Conservation (phyloP, 345 rosid species). For the Brassica carinata region DNA sequence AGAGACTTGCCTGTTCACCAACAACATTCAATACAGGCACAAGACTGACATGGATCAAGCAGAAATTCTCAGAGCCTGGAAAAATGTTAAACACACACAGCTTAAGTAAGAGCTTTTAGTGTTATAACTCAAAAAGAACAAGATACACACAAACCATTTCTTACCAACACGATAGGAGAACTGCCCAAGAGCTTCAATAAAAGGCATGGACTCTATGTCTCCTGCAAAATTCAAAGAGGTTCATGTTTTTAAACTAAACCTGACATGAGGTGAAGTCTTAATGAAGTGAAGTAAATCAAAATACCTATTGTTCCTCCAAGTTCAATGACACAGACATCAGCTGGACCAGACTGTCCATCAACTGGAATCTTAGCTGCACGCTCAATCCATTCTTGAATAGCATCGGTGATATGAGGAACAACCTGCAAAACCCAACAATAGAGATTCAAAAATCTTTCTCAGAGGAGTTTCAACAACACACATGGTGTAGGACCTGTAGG, state of each 20-base stretch:
- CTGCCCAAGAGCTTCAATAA: slow-evolving; percentile 94
- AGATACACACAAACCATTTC: slow-evolving; percentile 33
- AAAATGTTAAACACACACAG: not conserved
- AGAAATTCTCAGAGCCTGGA: slow-evolving; percentile 84
- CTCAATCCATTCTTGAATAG: slow-evolving; percentile 97
- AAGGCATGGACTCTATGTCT: slow-evolving; percentile 98
- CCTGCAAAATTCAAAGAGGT: slow-evolving; percentile 53
- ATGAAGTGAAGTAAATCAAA: not conserved
- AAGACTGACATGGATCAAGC: slow-evolving; percentile 97
- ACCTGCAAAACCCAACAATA: slow-evolving; percentile 48
- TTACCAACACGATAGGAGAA: slow-evolving; percentile 92
- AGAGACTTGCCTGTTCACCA: slow-evolving; percentile 85
- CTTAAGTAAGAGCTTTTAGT: not conserved
- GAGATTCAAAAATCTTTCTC: not conserved
- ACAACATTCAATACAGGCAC: slow-evolving; percentile 95
- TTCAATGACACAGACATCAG: slow-evolving; percentile 98
- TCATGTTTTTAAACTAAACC: slow-evolving; percentile 1
- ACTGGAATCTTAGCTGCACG: slow-evolving; percentile 83
- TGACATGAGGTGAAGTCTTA: slow-evolving; percentile 7
- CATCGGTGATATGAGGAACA: slow-evolving; percentile 96
- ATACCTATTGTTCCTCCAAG: slow-evolving; percentile 97
- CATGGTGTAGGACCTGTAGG: not conserved
- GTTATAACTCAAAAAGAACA: not conserved
- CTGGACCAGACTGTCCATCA: slow-evolving; percentile 79
- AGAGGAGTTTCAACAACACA: slow-evolving; percentile 5